Base-by-base conservation (phyloP, 331 rosid species). In the Ulmus americana region DNA sequence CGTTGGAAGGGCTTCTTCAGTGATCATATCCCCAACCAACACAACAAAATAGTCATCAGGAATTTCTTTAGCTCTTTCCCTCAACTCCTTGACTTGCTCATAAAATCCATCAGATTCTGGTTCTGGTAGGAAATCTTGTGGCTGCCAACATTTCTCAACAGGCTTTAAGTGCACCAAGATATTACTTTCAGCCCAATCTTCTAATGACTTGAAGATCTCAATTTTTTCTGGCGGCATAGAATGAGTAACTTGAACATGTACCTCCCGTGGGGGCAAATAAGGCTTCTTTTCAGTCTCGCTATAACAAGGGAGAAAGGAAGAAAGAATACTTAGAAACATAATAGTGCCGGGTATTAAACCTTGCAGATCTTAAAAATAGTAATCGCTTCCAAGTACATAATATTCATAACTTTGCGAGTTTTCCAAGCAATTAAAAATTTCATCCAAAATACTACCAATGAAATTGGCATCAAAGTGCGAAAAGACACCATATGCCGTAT, bases 131-230 rank as follows among this genome's bases (percentile, higher is more conserved):
- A 79, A 79, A 67, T 79, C 83, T 63, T 79, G 83, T 55, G 83
- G 80, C 69, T 79, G 83, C 83, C 83, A 79, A 62, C 83, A 70
- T 57, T 79, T 79, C 74, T 79, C 80, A 39, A 79, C 83, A 39
- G 83, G 80, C 49, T 70, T 79, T 28, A 79, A 74, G 73, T 65
- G 77, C 71, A 74, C 80, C 74, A 79, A 45, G 52, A 79, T 65
- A 64, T 79, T 74, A 22, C 61, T 40, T 22, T 74, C 83, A 10
- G 83, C 83, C 83, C 83, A 79, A 41, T 10, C 74, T 52, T 79
- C 80, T 48, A 79, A 66, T 39, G 83, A 79, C 49, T 43, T 74
- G 74, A 79, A 79, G 39, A 79, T 65, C 77, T 79, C 83, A 28
- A 79, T 13, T 63, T 79, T 76, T 53, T 79, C 71, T 56, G 80